Conservation (phyloP, 2,329 filamentous ascomycete genomes). For the Penicillium sp. region DNA sequence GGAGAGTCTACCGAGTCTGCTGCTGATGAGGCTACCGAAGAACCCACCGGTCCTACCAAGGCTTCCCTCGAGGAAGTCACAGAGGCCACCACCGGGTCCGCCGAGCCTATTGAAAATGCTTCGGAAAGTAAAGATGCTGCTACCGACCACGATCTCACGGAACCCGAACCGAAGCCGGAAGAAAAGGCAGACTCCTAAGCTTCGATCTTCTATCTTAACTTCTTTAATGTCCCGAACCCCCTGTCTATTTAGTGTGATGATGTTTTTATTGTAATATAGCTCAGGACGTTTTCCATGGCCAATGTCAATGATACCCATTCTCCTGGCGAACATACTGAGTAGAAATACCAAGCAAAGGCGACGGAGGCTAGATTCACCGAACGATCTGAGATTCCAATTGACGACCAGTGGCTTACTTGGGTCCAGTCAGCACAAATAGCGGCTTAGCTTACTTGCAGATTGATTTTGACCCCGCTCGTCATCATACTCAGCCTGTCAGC, state of each 20-base stretch:
- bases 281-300: slow-evolving; percentile 21
- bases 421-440: too few relatives aligned
- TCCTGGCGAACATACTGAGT: slow-evolving; percentile 2
- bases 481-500: too few relatives aligned
- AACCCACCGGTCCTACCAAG: neutral
- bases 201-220: neutral
- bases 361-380: too few relatives aligned
- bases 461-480: too few relatives aligned
- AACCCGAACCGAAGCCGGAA: slow-evolving; percentile 5
- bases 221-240: slow-evolving; percentile 3
- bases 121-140: slow-evolving; percentile 5
- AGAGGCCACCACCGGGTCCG: slow-evolving; percentile 7
- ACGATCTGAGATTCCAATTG: too few relatives aligned
- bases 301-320: slow-evolving; percentile 29
- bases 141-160: slow-evolving; percentile 5
- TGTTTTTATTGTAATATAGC: slow-evolving; percentile 24
- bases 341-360: neutral
- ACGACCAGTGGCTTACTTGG: too few relatives aligned
- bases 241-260: slow-evolving; percentile 1
- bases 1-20: slow-evolving; percentile 4
- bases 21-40: neutral
- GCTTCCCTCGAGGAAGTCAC: neutral
- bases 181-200: slow-evolving; percentile 12
- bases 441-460: too few relatives aligned
- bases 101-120: slow-evolving; percentile 6